A percentile compares a stretch with the other conserved stretches of the same genome.
Evolutionary conservation across 2,329 filamentous ascomycete genomes (phyloP).

Genomic region (Mycosphaerella sp.): DNA sequence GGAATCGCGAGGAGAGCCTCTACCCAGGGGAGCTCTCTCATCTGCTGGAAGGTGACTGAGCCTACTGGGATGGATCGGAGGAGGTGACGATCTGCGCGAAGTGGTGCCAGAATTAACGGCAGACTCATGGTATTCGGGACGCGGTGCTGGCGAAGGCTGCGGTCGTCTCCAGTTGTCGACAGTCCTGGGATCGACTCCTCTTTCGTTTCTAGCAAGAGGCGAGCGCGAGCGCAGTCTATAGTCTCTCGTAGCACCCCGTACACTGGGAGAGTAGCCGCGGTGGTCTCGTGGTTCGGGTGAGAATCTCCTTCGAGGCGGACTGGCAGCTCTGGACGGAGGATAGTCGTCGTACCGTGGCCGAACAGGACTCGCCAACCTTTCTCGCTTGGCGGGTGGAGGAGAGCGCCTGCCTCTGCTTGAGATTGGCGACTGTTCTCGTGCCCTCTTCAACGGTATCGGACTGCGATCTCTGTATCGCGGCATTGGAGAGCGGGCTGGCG

Average conservation of each 20-base stretch:
- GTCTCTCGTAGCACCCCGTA: slow-evolving; percentile 29
- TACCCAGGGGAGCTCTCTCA: slow-evolving; percentile 23
- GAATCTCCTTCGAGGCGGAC: slow-evolving; percentile 37
- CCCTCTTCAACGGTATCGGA: slow-evolving; percentile 39
- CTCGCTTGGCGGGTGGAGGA: slow-evolving; percentile 36
- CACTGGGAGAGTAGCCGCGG: slow-evolving; percentile 26
- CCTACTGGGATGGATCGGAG: slow-evolving; percentile 48
- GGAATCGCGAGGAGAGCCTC: slow-evolving; percentile 25
- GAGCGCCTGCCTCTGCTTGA: slow-evolving; percentile 43
- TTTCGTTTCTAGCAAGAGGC: slow-evolving; percentile 46
- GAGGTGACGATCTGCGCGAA: slow-evolving; percentile 57
- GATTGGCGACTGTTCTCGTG: slow-evolving; percentile 43
- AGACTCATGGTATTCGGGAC: slow-evolving; percentile 39
- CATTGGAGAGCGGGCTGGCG: slow-evolving; percentile 34
- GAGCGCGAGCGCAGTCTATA: slow-evolving; percentile 50
- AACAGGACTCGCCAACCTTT: slow-evolving; percentile 37
- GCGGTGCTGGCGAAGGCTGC: slow-evolving; percentile 42
- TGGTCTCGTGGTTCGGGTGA: slow-evolving; percentile 38
- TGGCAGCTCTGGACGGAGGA: slow-evolving; percentile 35
- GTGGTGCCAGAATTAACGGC: slow-evolving; percentile 50
- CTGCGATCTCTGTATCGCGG: slow-evolving; percentile 40
- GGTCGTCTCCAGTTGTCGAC: slow-evolving; percentile 49
- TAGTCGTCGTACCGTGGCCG: slow-evolving; percentile 42
- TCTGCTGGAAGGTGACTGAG: slow-evolving; percentile 34
- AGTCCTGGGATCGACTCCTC: slow-evolving; percentile 40